Conservation (phyloP, 192 early-diverging fungal species). For the Linnemannia hyalina region DNA sequence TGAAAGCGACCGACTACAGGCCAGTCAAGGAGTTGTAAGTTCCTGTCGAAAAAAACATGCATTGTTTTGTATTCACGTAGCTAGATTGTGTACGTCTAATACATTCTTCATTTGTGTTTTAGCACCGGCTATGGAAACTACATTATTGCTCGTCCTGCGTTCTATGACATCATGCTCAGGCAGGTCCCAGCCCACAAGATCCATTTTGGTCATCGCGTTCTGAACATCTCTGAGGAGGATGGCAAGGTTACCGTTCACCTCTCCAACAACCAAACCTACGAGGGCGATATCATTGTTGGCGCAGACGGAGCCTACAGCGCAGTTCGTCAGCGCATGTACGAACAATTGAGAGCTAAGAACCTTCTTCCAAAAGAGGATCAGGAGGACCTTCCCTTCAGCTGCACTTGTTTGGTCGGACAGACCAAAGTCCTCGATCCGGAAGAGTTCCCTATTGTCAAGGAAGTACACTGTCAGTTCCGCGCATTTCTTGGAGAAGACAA, state of each 20-base stretch:
- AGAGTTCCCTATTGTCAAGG: slow-evolving; percentile 6
- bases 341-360: background rate
- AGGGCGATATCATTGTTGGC: slow-evolving; percentile 50
- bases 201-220: slow-evolving; percentile 29
- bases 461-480: background rate
- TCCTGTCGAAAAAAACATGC: background rate
- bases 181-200: slow-evolving; percentile 9
- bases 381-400: background rate
- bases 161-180: slow-evolving; percentile 7
- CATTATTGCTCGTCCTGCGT: slow-evolving; percentile 10
- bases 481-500: background rate
- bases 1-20: background rate
- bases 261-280: slow-evolving; percentile 8
- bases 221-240: slow-evolving; percentile 13
- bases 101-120: background rate
- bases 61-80: background rate
- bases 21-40: background rate
- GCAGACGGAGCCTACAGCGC: slow-evolving; percentile 42
- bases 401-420: slow-evolving; percentile 22
- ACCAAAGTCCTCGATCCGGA: slow-evolving; percentile 11
- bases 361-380: background rate
- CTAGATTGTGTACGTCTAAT: background rate
- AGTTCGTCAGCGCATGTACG: slow-evolving; percentile 25
- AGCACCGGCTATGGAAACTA: slow-evolving; percentile 7
- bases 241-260: slow-evolving; percentile 22